Evolutionary conservation across 306 rosid species (phyloP).

Genomic region (Albizia julibrissin): DNA sequence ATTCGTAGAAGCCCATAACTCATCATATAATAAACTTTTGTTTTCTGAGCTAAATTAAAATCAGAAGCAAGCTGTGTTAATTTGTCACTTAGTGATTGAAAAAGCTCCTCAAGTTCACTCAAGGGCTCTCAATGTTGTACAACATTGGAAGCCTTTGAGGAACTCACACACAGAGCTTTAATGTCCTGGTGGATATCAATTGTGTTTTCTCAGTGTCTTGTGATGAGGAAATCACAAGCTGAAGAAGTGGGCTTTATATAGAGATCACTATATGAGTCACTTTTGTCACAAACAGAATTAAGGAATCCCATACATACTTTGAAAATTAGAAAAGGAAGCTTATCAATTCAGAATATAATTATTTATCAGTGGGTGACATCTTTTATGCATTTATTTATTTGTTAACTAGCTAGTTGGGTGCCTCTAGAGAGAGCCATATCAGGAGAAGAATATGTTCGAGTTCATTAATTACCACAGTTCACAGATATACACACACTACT

Average conservation of each 20-base stretch:
- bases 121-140: neutral
- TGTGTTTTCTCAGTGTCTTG: neutral
- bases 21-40: neutral
- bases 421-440: neutral
- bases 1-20: neutral
- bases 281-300: neutral
- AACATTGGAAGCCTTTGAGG: constrained; percentile 3
- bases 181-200: neutral
- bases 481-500: too few species aligned
- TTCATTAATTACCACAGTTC: too few species aligned
- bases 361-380: neutral
- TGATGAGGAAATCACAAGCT: neutral
- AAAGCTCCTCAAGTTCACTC: neutral
- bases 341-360: neutral
- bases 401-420: neutral
- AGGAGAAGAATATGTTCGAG: neutral
- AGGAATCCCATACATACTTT: neutral
- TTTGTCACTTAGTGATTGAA: neutral
- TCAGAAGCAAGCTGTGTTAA: too few species aligned
- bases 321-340: neutral
- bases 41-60: too few species aligned
- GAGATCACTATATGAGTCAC: neutral
- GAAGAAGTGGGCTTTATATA: neutral
- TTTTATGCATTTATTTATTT: neutral
- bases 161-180: neutral